Conservation (phyloP, 1,139 yeast species). For the Candida tetrigidarum region DNA sequence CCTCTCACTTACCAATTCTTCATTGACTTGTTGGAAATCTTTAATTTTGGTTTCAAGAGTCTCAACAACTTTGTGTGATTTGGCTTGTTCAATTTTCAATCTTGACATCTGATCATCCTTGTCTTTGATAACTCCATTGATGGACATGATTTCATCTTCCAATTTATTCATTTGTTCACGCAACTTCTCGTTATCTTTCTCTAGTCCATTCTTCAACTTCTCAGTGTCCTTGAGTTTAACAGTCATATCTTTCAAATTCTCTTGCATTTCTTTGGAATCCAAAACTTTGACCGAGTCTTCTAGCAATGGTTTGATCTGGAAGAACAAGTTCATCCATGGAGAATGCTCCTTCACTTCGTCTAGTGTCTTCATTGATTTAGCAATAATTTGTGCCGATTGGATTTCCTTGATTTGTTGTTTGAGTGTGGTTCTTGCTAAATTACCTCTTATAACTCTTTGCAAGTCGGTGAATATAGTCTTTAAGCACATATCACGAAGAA, state of each 20-base stretch:
- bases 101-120: conserved; percentile 29
- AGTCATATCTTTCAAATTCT: conserved; percentile 42
- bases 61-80: conserved; percentile 24
- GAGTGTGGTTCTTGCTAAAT: conserved; percentile 55
- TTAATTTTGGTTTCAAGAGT: conserved; percentile 19
- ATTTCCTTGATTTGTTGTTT: conserved; percentile 57
- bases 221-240: conserved; percentile 45
- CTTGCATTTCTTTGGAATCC: conserved; percentile 59
- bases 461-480: conserved; percentile 59
- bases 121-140: conserved; percentile 30
- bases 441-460: conserved; percentile 74
- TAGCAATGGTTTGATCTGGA: conserved; percentile 75
- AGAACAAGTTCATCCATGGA: conserved; percentile 82
- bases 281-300: conserved; percentile 65
- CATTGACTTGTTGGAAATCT: conserved; percentile 22
- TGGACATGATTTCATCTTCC: conserved; percentile 41
- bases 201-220: conserved; percentile 44
- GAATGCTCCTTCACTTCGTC: conserved; percentile 53
- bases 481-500: conserved; percentile 69
- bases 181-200: conserved; percentile 52
- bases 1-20: conserved; percentile 22
- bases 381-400: conserved; percentile 74
- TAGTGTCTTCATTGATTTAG: conserved; percentile 61
- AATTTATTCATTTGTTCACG: conserved; percentile 53
- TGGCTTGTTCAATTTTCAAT: conserved; percentile 29